Base-by-base conservation (phyloP, 2,329 filamentous ascomycete genomes). In the Exophiala aquamarina region DNA sequence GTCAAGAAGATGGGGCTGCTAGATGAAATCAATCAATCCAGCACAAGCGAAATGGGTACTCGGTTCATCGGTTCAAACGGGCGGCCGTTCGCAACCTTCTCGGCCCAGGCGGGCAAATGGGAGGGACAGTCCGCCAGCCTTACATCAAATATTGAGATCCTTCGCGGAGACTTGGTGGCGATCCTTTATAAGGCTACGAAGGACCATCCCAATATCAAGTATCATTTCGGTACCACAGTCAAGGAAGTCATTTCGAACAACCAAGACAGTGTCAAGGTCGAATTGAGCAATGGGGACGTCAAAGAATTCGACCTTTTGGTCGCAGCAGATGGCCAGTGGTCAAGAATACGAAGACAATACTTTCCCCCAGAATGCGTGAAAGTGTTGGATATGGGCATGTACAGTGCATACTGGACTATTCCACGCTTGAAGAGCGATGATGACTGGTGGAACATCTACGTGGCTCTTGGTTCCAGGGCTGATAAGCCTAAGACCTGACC, bases 221-320 rank as follows among this genome's bases (percentile, higher is more conserved):
- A 52, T 20, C 33, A 44, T 15, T 58, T 58, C 33, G 56, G 54
- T 42, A 58, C 50, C 19, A 56, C 50, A 17, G 31, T 53, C 33
- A 39, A 50, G 46, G 50, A 34, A 47, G 29, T 53, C 20, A 18
- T 23, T 33, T 26, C 38, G 50, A 47, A 48, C 35, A 33, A 26
- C 6, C 35, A 56, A 49, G 39, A 49, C 17, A 39, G 43, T 31
- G 37, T 57, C 38, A 50, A 49, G 19, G 49, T 50, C 18, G 44
- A 57, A 15, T 36, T 42, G 11, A 45, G 47, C 21, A 43, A 58
- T 45, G 55, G 56, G 42, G 44, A 28, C 37, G 39, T 49, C 28
- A 23, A 58, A 39, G 48, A 52, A 17, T 58, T 56, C 31, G 54
- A 58, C 43, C 37, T 58, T 19, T 41, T 56, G 4, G 41, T 57